phyloP scores from a whole-genome alignment of 1,284 basidiomycete genomes.

The Ceratobasidium sp. region DNA sequence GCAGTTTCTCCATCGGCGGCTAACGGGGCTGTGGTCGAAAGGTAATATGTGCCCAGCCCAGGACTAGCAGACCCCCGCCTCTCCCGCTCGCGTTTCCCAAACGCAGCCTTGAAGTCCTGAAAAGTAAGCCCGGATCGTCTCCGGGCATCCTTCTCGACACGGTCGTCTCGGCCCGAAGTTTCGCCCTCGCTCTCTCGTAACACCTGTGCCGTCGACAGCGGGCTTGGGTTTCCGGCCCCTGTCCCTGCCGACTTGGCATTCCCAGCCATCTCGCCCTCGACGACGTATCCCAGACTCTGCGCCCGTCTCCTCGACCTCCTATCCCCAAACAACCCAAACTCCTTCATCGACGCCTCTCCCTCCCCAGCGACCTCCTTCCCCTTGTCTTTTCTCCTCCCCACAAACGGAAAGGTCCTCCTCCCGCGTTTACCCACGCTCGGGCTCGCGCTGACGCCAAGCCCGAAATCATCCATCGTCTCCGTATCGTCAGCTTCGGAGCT shows the following conservation, averaged over 20 bases:
- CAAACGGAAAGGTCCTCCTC: slow-evolving; percentile 14
- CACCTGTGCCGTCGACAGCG: background rate
- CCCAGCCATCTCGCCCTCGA: background rate
- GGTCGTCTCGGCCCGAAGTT: background rate
- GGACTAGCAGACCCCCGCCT: slow-evolving; percentile 3
- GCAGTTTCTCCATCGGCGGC: background rate
- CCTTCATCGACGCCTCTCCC: background rate
- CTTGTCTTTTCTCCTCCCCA: slow-evolving; percentile 19
- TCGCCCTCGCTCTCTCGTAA: slow-evolving; percentile 26
- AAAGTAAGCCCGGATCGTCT: slow-evolving; percentile 31
- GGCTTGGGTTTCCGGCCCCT: background rate
- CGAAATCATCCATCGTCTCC: slow-evolving; percentile 27
- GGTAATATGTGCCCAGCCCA: slow-evolving; percentile 3
- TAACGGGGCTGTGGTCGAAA: background rate
- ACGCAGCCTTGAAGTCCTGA: slow-evolving; percentile 40
- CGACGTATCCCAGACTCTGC: slow-evolving; percentile 32
- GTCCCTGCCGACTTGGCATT: background rate
- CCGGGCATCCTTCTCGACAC: slow-evolving; percentile 28
- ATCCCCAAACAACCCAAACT: slow-evolving; percentile 10
- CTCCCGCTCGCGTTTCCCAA: slow-evolving; percentile 34
- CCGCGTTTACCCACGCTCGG: slow-evolving; percentile 36
- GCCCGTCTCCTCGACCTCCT: slow-evolving; percentile 2
- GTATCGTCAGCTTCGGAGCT: slow-evolving; percentile 36
- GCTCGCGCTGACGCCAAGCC: slow-evolving; percentile 7
- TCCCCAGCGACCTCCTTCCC: slow-evolving; percentile 16